A percentile compares a stretch with the other conserved stretches of the same genome.
These are phyloP conservation scores for Pseudogymnoascus sp. DNA, from an alignment of 2,329 filamentous ascomycete genomes.

Conservation along the genomic window DNA sequence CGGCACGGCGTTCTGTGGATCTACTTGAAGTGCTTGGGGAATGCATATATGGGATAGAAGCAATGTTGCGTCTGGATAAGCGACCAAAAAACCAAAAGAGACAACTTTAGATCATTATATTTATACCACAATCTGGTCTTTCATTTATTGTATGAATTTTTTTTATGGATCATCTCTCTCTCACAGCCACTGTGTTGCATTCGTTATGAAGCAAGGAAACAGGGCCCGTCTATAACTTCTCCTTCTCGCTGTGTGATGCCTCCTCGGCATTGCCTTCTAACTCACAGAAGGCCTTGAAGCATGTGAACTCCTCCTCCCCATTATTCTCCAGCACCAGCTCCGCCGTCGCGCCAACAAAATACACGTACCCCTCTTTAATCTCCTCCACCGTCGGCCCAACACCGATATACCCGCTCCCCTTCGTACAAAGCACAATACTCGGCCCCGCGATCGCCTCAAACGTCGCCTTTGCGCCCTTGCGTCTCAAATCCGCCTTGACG, in stretches of 20 bases:
- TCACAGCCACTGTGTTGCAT: not conserved
- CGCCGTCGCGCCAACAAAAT: slow-evolving; percentile 81
- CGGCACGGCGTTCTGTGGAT: not conserved
- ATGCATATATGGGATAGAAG: not conserved
- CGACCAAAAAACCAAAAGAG: not conserved
- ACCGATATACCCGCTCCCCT: slow-evolving; percentile 72
- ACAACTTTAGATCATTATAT: slow-evolving; percentile 6
- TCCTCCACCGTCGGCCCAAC: slow-evolving; percentile 77
- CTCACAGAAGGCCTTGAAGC: slow-evolving; percentile 93
- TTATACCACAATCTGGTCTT: slow-evolving; percentile 3
- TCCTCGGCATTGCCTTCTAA: slow-evolving; percentile 46
- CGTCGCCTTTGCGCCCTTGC: slow-evolving; percentile 68
- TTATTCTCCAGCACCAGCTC: slow-evolving; percentile 71
- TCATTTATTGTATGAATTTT: slow-evolving; percentile 3
- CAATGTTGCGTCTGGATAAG: slow-evolving; percentile 4
- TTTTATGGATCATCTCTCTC: not conserved
- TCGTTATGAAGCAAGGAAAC: not conserved
- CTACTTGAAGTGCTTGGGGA: not conserved
- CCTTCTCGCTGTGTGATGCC: slow-evolving; percentile 16
- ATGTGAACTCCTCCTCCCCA: slow-evolving; percentile 66
- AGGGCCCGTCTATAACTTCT: slow-evolving; percentile 16
- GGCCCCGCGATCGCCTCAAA: slow-evolving; percentile 84
- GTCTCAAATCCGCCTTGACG: slow-evolving; percentile 68
- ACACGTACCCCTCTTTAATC: slow-evolving; percentile 66
- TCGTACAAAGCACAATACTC: slow-evolving; percentile 87